Evolutionary conservation across 768 basidiomycete genomes (phyloP).

Genomic region (Leucocoprinus leucothites): DNA sequence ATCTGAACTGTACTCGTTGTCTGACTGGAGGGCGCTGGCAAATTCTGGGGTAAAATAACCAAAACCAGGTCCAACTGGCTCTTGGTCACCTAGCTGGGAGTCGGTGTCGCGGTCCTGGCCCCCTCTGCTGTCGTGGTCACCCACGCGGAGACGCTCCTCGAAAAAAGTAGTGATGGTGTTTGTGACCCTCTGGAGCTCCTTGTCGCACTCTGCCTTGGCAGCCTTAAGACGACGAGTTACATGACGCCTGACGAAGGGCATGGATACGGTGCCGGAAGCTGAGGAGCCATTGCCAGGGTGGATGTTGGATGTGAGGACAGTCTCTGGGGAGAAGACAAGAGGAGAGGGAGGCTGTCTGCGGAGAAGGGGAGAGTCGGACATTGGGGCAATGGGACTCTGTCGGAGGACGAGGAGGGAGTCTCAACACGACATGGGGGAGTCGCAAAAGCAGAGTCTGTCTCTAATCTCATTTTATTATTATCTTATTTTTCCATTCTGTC

Average conservation of each 20-base stretch:
- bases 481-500: no score
- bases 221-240: conserved; percentile 90
- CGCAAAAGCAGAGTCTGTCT: conserved; percentile 16
- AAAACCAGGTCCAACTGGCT: conserved; percentile 60
- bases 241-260: conserved; percentile 91
- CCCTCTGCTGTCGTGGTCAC: conserved; percentile 58
- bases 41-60: conserved; percentile 56
- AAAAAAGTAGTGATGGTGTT: conserved; percentile 93
- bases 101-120: conserved; percentile 58
- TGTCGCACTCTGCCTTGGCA: conserved; percentile 96
- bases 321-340: conserved; percentile 73
- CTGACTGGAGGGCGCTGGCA: conserved; percentile 53
- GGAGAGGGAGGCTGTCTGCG: conserved; percentile 74
- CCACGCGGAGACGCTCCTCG: conserved; percentile 80
- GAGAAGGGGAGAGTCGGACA: conserved; percentile 49
- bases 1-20: conserved; percentile 70
- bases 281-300: conserved; percentile 47
- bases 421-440: conserved; percentile 29
- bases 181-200: conserved; percentile 91
- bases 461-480: no score
- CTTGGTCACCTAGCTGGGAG: conserved; percentile 52
- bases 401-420: conserved; percentile 14
- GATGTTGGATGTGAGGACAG: conserved; percentile 49
- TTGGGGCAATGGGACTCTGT: conserved; percentile 20
- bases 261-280: conserved; percentile 75